Evolutionary conservation across 129 eudicot genomes (phyloP), one percentile per base, ranked within the genome.

Genomic region (Arctium minus): DNA sequence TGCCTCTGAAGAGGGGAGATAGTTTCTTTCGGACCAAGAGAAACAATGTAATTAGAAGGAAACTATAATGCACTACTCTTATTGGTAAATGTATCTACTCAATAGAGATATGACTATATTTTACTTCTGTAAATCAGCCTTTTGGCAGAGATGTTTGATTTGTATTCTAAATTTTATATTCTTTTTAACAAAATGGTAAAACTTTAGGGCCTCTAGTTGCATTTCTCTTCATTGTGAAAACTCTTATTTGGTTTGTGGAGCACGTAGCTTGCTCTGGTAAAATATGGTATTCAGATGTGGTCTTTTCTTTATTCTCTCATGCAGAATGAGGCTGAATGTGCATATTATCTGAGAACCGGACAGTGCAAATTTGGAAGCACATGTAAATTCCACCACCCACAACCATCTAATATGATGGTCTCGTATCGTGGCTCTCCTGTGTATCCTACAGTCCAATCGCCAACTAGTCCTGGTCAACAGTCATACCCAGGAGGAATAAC

Each of bases 291-390:
- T 44, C 67, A 10, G 0, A 79, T 27, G 56, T 29, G 39, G 60
- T 18, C 74, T 68, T 7, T 46, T 17, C 64, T 40, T 82, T 36
- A 17, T 46, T 33, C 10, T 32, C 79, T 73, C 62, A 6, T 76
- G 81, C 87, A 96, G 99, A 87, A 92, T 75, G 99, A 93, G 79
- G 78, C 80, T 39, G 99, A 96, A 68, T 96, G 99, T 88, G 91
- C 97, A 79, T 96, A 96, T 84, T 96, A 96, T 84, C 79, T 96
- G 82, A 93, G 97, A 89, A 93, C 97, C 22, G 99, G 99, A 83
- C 97, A 91, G 82, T 96, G 99, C 89, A 93, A 96, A 80, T 96
- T 93, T 84, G 99, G 99, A 68, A 86, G 95, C 89, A 96, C 97
- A 22, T 96, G 99, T 86, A 96, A 96, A 86, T 96, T 90, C 82